Conservation (phyloP, 2,329 filamentous ascomycete genomes). For the Fusarium coicis region DNA sequence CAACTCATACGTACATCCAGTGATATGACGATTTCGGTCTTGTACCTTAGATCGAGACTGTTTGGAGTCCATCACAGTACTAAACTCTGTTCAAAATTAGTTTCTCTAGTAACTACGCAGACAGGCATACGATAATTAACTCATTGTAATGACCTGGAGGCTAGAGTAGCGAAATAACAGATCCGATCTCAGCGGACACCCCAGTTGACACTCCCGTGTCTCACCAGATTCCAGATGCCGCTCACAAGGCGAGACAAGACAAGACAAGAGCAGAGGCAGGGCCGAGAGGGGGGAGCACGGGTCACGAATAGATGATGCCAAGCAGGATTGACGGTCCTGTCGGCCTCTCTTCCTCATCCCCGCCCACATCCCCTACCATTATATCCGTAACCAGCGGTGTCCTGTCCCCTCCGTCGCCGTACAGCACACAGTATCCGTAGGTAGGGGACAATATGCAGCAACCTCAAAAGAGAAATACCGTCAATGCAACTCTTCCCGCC, state of each 20-base stretch:
- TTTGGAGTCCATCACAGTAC: neutral
- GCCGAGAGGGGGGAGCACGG: neutral
- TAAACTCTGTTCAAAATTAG: neutral
- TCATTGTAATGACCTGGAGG: neutral
- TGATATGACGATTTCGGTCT: neutral
- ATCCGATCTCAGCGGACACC: conserved; percentile 37
- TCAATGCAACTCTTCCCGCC: conserved; percentile 21
- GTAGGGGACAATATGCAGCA: conserved; percentile 18
- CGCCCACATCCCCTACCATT: neutral
- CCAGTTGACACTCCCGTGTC: conserved; percentile 47
- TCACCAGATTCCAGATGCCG: conserved; percentile 38
- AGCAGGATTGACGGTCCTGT: conserved; percentile 1
- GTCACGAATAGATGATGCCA: conserved; percentile 3
- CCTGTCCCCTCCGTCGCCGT: neutral
- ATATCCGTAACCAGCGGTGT: conserved; percentile 13
- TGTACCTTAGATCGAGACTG: neutral
- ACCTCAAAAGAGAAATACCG: conserved; percentile 29
- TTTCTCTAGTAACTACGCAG: neutral
- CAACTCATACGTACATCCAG: neutral
- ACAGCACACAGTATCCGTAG: neutral
- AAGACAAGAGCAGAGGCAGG: conserved; percentile 12
- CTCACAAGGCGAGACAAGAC: conserved; percentile 40
- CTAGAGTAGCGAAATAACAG: conserved; percentile 5
- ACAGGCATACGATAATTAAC: neutral
- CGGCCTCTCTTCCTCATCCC: conserved; percentile 16